These are phyloP conservation scores for Hordeum pubiflorum DNA, from an alignment of 202 grass and related monocot species.

Conservation along the genomic window DNA sequence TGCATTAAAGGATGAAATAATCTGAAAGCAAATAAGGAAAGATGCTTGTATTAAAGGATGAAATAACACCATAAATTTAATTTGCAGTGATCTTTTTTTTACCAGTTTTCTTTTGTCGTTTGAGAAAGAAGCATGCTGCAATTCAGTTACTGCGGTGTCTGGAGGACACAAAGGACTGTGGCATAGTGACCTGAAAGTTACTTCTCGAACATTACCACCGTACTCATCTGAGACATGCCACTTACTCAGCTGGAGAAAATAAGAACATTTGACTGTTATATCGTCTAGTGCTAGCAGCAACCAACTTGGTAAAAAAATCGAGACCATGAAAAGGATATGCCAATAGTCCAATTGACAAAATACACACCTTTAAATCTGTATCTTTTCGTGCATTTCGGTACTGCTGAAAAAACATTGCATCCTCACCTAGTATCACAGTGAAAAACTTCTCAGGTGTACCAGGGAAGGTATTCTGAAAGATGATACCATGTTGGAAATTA, in stretches of 20 bases:
- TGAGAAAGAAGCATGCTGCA: constrained; percentile 65
- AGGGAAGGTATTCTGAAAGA: constrained; percentile 72
- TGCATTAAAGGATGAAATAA: background rate
- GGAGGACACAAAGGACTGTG: constrained; percentile 91
- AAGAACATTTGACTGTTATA: background rate
- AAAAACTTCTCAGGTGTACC: constrained; percentile 79
- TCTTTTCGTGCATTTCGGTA: constrained; percentile 70
- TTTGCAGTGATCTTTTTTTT: constrained; percentile 18
- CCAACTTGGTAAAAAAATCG: constrained; percentile 16
- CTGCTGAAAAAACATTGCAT: constrained; percentile 70
- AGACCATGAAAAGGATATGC: background rate
- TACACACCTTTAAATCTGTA: constrained; percentile 67
- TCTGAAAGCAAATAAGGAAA: background rate
- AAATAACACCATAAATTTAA: constrained; percentile 9
- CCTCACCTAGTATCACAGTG: constrained; percentile 58
- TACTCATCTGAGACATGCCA: constrained; percentile 63
- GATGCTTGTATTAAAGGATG: background rate
- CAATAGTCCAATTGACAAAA: constrained; percentile 10
- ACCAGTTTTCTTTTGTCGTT: constrained; percentile 67
- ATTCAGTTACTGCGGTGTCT: constrained; percentile 79
- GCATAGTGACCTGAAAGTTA: constrained; percentile 80
- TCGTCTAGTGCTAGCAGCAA: constrained; percentile 14
- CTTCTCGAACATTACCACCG: constrained; percentile 61
- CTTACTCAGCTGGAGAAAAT: constrained; percentile 51
- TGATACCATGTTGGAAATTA: constrained; percentile 21